Evolutionary conservation across 2,329 filamentous ascomycete genomes (phyloP).

Genomic region (Aspergillus costaricaensis): DNA sequence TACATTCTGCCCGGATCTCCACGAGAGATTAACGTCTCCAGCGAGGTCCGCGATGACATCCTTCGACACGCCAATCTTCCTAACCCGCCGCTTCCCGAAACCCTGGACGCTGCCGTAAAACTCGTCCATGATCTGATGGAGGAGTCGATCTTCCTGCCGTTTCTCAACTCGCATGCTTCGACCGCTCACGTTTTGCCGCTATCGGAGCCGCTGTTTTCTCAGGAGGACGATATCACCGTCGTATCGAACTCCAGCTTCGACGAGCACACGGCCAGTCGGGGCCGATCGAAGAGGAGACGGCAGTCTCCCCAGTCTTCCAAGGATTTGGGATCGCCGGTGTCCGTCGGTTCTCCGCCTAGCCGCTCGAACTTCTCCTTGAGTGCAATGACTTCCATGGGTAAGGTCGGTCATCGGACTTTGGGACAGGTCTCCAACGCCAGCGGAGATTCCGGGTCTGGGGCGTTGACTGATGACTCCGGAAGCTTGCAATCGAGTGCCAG

Average conservation of each 20-base stretch:
- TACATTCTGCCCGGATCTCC: slow-evolving; percentile 86
- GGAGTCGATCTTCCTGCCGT: slow-evolving; percentile 89
- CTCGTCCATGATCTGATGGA: slow-evolving; percentile 98
- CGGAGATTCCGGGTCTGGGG: slow-evolving; percentile 40
- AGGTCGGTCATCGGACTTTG: slow-evolving; percentile 37
- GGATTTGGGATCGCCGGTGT: slow-evolving; percentile 31
- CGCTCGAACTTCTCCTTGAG: slow-evolving; percentile 37
- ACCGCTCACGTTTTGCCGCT: slow-evolving; percentile 50
- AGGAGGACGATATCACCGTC: slow-evolving; percentile 38
- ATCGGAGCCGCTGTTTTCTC: slow-evolving; percentile 46
- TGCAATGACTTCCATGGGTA: slow-evolving; percentile 35
- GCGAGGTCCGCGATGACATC: slow-evolving; percentile 78
- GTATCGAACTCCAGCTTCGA: slow-evolving; percentile 34
- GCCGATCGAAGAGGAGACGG: slow-evolving; percentile 32
- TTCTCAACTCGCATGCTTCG: slow-evolving; percentile 69
- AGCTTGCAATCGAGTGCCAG: slow-evolving; percentile 45
- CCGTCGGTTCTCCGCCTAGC: slow-evolving; percentile 27
- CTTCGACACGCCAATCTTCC: slow-evolving; percentile 62
- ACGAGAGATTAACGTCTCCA: slow-evolving; percentile 87
- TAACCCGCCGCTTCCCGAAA: slow-evolving; percentile 70
- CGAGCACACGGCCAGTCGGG: slow-evolving; percentile 31
- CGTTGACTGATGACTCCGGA: slow-evolving; percentile 50
- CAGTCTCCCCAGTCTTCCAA: slow-evolving; percentile 36
- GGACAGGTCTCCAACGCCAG: slow-evolving; percentile 40
- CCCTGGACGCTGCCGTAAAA: slow-evolving; percentile 76